These are phyloP conservation scores for Aspergillus avenaceus DNA, from an alignment of 495 filamentous ascomycete genomes.

Conservation along the genomic window DNA sequence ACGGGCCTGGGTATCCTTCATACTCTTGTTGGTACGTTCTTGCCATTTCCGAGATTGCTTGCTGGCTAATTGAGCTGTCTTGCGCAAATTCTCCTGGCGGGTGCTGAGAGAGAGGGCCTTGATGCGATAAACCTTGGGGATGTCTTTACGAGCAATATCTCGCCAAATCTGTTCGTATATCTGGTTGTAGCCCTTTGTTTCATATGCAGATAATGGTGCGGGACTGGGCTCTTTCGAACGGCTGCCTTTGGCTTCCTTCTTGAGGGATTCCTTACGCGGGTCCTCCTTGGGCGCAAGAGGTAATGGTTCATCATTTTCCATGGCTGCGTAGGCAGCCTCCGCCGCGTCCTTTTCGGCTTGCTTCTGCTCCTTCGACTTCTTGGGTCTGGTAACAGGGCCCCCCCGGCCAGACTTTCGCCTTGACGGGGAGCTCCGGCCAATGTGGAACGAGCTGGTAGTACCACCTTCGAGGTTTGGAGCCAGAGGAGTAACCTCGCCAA, in stretches of 20 bases:
- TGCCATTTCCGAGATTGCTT: conserved; percentile 99
- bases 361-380: conserved; percentile 95
- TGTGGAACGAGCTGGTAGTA: conserved; percentile 79
- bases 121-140: conserved; percentile 83
- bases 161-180: conserved; percentile 99
- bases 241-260: conserved; percentile 57
- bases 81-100: conserved; percentile 88
- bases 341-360: conserved; percentile 92
- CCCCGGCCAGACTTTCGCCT: conserved; percentile 62
- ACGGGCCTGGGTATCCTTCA: conserved; percentile 93
- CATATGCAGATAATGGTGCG: conserved; percentile 52
- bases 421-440: conserved; percentile 58
- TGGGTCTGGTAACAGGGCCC: conserved; percentile 58
- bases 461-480: conserved; percentile 84
- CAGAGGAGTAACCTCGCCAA: conserved; percentile 67
- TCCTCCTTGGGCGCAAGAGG: conserved; percentile 62
- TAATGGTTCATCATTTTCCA: conserved; percentile 77
- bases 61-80: conserved; percentile 93
- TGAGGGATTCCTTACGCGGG: conserved; percentile 39
- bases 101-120: conserved; percentile 77
- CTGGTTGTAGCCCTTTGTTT: conserved; percentile 90
- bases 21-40: conserved; percentile 93
- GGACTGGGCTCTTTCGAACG: conserved; percentile 61
- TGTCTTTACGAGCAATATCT: conserved; percentile 88
- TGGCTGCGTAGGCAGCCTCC: conserved; percentile 78